Conservation (phyloP, 331 rosid genomes). For the Telfairia occidentalis region DNA sequence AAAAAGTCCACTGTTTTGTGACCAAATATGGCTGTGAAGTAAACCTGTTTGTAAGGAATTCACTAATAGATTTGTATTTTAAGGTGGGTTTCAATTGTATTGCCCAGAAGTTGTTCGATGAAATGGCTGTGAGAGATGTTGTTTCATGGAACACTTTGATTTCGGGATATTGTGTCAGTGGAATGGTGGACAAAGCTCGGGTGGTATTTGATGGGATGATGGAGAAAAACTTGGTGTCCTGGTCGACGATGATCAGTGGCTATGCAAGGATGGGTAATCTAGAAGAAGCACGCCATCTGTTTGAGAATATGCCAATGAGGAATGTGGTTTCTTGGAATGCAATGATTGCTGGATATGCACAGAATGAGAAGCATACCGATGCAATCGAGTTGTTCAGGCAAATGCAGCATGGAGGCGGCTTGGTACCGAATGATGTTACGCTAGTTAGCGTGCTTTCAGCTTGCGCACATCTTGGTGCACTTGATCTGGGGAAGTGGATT, state of each 20-base stretch:
- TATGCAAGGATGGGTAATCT: constrained; percentile 28
- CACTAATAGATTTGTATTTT: constrained; percentile 34
- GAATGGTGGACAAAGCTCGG: constrained; percentile 21
- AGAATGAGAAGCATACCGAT: constrained; percentile 30
- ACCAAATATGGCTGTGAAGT: constrained; percentile 33
- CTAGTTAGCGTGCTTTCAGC: constrained; percentile 34
- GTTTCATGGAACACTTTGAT: constrained; percentile 45
- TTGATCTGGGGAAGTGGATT: constrained; percentile 38
- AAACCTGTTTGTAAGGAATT: constrained; percentile 32
- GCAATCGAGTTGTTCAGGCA: constrained; percentile 31
- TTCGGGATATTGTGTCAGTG: constrained; percentile 32
- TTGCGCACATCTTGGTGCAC: constrained; percentile 42
- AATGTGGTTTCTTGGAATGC: constrained; percentile 39
- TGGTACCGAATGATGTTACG: constrained; percentile 26
- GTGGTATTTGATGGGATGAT: constrained; percentile 27
- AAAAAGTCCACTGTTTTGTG: constrained; percentile 29
- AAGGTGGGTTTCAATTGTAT: constrained; percentile 21
- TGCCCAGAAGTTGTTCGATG: constrained; percentile 33
- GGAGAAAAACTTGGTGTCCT: constrained; percentile 30
- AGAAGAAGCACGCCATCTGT: constrained; percentile 25
- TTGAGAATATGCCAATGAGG: constrained; percentile 29
- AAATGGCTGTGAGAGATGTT: constrained; percentile 24
- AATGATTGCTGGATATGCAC: constrained; percentile 32
- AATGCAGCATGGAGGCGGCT: constrained; percentile 24
- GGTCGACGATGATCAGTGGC: constrained; percentile 42